These are phyloP conservation scores for Ophiocordyceps unilateralis DNA, from an alignment of 2,329 filamentous ascomycete genomes.

Conservation along the genomic window DNA sequence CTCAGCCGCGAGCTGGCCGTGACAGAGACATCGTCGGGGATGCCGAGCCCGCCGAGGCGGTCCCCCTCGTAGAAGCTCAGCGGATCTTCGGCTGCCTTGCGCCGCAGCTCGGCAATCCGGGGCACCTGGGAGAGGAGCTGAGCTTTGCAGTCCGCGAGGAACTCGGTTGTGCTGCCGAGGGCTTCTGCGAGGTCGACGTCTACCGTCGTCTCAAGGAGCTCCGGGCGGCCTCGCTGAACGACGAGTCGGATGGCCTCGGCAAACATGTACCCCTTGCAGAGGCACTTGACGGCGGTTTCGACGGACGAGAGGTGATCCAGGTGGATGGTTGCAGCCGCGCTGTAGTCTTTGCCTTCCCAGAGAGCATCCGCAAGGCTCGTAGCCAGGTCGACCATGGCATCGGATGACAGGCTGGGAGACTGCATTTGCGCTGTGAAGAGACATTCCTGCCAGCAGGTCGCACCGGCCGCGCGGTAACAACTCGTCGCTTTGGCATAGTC, in stretches of 20 bases:
- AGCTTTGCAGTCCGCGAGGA: conserved; percentile 79
- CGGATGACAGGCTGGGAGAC: conserved; percentile 37
- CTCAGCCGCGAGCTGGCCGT: conserved; percentile 66
- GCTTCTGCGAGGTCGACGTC: conserved; percentile 69
- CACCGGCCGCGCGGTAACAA: conserved; percentile 68
- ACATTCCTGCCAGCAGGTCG: conserved; percentile 72
- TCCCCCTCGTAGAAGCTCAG: conserved; percentile 79
- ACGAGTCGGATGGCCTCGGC: conserved; percentile 73
- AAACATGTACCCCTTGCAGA: conserved; percentile 80
- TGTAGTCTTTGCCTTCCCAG: conserved; percentile 70
- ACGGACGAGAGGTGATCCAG: conserved; percentile 65
- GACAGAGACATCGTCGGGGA: conserved; percentile 84
- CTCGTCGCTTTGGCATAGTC: conserved; percentile 60
- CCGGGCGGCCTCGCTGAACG: conserved; percentile 37
- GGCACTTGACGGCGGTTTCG: conserved; percentile 50
- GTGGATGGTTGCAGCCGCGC: conserved; percentile 62
- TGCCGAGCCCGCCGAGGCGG: conserved; percentile 42
- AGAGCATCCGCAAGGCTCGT: conserved; percentile 59
- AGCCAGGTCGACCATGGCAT: conserved; percentile 52
- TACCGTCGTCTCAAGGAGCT: conserved; percentile 50
- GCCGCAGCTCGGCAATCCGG: conserved; percentile 64
- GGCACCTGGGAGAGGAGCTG: conserved; percentile 77
- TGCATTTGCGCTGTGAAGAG: conserved; percentile 61
- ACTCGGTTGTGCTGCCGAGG: conserved; percentile 68
- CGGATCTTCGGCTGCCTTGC: conserved; percentile 69